These are phyloP conservation scores for Bifiguratus adelaidae DNA, from an alignment of 192 early-diverging fungal genomes.

Conservation along the genomic window DNA sequence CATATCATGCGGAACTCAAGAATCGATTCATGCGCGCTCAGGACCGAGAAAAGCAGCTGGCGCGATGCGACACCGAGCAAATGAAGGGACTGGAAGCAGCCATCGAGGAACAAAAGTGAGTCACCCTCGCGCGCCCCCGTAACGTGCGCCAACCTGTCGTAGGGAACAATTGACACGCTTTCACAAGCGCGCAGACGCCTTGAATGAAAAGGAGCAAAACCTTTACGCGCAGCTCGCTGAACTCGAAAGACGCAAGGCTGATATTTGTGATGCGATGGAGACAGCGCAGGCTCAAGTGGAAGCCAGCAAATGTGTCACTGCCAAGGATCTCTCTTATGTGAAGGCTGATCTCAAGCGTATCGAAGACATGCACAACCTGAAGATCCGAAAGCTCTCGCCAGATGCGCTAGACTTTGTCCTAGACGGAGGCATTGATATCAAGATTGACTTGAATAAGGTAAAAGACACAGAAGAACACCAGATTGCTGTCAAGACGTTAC, in stretches of 20 bases:
- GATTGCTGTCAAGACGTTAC: no score
- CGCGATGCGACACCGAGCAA: constrained; percentile 1
- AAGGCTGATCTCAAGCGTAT: background rate
- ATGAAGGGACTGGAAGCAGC: constrained; percentile 3
- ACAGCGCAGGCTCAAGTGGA: constrained; percentile 1
- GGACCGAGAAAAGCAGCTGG: constrained; percentile 2
- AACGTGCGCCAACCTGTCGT: background rate
- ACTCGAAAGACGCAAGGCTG: background rate
- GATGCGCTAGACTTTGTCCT: no score
- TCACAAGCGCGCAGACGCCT: background rate
- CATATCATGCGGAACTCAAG: background rate
- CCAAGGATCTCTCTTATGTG: constrained; percentile 1
- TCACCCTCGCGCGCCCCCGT: background rate
- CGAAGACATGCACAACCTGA: no score
- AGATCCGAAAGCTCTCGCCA: no score
- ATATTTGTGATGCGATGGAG: background rate
- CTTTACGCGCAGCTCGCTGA: constrained; percentile 1
- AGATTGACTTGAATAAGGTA: no score
- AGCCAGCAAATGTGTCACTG: constrained; percentile 3
- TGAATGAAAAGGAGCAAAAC: background rate
- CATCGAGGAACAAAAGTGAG: constrained; percentile 6
- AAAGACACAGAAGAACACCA: no score
- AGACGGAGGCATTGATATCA: no score
- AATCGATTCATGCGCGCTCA: background rate
- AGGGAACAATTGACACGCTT: constrained; percentile 2